Evolutionary conservation across 2,329 filamentous ascomycete species (phyloP).

Genomic region (Aspergillus felis): DNA sequence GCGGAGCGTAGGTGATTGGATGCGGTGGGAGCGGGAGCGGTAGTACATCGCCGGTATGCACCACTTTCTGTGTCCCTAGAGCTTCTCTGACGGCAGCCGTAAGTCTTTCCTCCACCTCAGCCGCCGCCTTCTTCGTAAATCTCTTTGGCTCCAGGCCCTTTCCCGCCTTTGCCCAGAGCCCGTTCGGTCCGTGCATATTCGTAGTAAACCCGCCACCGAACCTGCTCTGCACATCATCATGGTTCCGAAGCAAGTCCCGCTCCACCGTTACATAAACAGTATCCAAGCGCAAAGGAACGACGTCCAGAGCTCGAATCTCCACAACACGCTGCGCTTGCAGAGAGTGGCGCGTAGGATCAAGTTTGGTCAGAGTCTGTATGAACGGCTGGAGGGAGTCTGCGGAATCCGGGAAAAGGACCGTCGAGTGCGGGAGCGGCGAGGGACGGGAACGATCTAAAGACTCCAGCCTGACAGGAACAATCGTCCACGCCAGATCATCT

Average conservation of each 20-base stretch:
- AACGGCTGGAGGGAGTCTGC: constrained; percentile 77
- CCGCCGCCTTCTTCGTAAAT: constrained; percentile 31
- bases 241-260: constrained; percentile 69
- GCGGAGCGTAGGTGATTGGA: constrained; percentile 78
- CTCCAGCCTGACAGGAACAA: constrained; percentile 67
- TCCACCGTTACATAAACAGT: constrained; percentile 85
- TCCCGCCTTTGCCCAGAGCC: constrained; percentile 33
- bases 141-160: constrained; percentile 29
- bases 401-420: constrained; percentile 70
- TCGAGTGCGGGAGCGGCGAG: constrained; percentile 66
- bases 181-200: constrained; percentile 36
- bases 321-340: constrained; percentile 71
- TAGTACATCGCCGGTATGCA: constrained; percentile 80
- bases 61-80: constrained; percentile 66
- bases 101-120: constrained; percentile 54
- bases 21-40: constrained; percentile 73
- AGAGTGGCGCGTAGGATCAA: constrained; percentile 71
- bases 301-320: constrained; percentile 78
- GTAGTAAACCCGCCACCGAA: constrained; percentile 64
- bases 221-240: constrained; percentile 78
- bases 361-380: constrained; percentile 65
- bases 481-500: constrained; percentile 72
- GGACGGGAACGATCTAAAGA: constrained; percentile 47
- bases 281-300: constrained; percentile 73
- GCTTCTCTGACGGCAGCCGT: constrained; percentile 69